Conservation (phyloP, 768 basidiomycete species). For the Auricularia cornea region DNA sequence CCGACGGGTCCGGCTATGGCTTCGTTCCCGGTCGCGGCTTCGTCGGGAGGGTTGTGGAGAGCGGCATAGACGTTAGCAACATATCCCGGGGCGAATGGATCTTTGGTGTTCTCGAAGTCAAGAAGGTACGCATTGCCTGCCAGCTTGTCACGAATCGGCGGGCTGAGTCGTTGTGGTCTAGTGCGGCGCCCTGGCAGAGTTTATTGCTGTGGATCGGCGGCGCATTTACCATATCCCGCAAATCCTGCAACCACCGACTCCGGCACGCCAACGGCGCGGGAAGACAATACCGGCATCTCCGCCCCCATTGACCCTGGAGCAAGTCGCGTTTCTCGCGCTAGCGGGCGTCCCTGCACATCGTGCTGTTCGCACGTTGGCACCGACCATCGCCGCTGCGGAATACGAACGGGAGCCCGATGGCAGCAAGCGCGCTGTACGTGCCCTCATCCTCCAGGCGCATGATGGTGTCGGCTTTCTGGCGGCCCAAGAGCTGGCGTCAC, state of each 20-base stretch:
- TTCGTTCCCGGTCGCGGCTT: conserved; percentile 85
- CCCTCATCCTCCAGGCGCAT: conserved; percentile 66
- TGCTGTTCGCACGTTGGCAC: conserved; percentile 61
- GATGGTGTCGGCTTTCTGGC: conserved; percentile 70
- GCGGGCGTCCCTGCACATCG: conserved; percentile 77
- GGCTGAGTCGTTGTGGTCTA: conserved; percentile 22
- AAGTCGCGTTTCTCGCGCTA: conserved; percentile 73
- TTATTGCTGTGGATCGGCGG: conserved; percentile 73
- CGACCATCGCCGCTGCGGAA: conserved; percentile 13
- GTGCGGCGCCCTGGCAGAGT: conserved; percentile 86
- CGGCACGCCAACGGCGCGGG: conserved; percentile 2
- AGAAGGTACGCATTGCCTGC: conserved; percentile 52
- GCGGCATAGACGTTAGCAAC: conserved; percentile 69
- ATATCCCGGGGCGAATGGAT: conserved; percentile 80
- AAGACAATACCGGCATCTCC: conserved; percentile 11
- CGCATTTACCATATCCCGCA: conserved; percentile 63
- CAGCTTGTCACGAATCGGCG: conserved; percentile 1
- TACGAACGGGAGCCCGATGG: conserved; percentile 9
- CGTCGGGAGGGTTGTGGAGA: conserved; percentile 74
- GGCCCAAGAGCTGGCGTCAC: conserved; percentile 62
- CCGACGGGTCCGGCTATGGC: conserved; percentile 32
- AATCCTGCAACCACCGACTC: conserved; percentile 33
- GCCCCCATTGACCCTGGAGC: conserved; percentile 44
- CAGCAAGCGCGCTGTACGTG: conserved; percentile 28
- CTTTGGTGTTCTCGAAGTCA: conserved; percentile 66